Evolutionary conservation across 2,329 filamentous ascomycete species (phyloP), one percentile per base, ranked within the genome.

Genomic region (Trichoderma pleuroti): DNA sequence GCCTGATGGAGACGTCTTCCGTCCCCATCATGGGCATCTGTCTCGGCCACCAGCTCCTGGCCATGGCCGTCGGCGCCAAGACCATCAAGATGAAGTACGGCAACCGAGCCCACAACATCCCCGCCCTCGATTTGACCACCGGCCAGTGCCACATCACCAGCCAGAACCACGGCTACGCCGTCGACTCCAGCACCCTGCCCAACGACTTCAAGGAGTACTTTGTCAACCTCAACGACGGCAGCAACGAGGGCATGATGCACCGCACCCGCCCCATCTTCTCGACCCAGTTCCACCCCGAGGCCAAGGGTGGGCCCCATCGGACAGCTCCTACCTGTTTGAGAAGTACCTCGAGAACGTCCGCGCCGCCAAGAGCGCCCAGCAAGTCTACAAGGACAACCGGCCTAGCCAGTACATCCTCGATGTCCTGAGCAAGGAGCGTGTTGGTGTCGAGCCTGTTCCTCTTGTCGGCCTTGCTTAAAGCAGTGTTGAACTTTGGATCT

Each of bases 1-100:
- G 93, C 78, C 85, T 99, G 77, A 98, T 99, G 89, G 93, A 97
- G 81, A 91, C 90, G 28, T 97, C 93, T 61, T 91, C 94, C 76
- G 88, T 97, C 39, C 96, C 96, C 71, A 91, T 99, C 83, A 97
- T 99, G 90, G 96, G 96, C 77, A 98, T 99, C 79, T 99, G 96
- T 81, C 89, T 99, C 75, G 96, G 96, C 74, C 96, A 99, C 84
- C 96, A 99, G 86, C 90, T 99, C 67, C 87, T 99, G 71, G 95
- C 94, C 74, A 88, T 98, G 76, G 94, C 96, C 62, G 88, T 92
- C 72, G 96, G 96, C 74, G 96, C 93, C 68, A 88, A 90, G 77
- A 98, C 96, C 73, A 91, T 97, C 84, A 98, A 98, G 89, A 90
- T 99, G 83, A 98, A 98, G 89, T 99, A 98, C 82, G 96, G 96